Evolutionary conservation across 768 basidiomycete species (phyloP), one percentile per base, ranked within the genome.

Genomic region (Amanita muscaria): DNA sequence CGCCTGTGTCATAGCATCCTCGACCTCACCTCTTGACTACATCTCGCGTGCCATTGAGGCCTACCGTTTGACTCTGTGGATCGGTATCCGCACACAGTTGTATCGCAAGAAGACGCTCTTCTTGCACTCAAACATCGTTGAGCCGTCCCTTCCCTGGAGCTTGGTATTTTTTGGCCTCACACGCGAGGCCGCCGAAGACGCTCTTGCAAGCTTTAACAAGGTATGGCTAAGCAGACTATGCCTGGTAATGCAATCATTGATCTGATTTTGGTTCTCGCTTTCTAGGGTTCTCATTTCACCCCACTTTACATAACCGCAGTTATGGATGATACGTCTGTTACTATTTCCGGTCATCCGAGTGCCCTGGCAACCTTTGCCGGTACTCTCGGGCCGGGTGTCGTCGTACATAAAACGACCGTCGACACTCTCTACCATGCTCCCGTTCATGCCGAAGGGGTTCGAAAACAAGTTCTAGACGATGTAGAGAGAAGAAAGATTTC

Each of bases 321-420:
- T 46, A 62, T 74, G 39, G 69, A 71, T 47, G 62, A 67, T 42
- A 58, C 51, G 9, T 71, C 66, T 44, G 60, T 77, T 43, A 79
- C 79, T 9, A 60, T 80, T 39, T 82, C 80, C 2, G 81, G 79
- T 18, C 68, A 63, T 39, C 79, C 79, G 2, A 70, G 76, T 48
- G 42, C 68, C 36, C 59, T 83, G 23, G 54, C 59, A 5, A 54
- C 55, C 19, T 79, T 81, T 54, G 59, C 66, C 5, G 50, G 51
- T 12, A 61, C 53, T 5, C 50, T 76, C 32, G 63, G 67, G 15
- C 50, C 60, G 3, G 56, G 53, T 15, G 63, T 64, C 16, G 50
- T 61, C 1, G 58, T 70, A 0, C 70, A 69, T 47, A 57, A 67
- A 37, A 74, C 74, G 1, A 64, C 65, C 1, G 55, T 80, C 31